Conservation (phyloP, 352 stramenopile genomes). For the Globisporangium iwayamae region DNA sequence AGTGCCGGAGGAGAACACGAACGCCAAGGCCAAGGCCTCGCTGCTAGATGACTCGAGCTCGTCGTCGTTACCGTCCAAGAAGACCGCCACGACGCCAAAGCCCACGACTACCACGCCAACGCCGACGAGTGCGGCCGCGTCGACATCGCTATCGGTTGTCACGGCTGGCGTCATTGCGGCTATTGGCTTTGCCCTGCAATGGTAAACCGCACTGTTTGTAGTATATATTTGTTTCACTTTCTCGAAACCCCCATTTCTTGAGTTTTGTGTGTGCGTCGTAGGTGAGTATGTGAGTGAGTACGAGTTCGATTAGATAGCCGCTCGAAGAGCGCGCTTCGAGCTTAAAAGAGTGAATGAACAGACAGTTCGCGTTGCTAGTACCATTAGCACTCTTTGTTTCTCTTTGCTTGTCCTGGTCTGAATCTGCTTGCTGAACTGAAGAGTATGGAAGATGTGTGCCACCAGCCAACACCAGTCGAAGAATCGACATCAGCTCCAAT, state of each 20-base stretch:
- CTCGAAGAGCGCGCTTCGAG: no score
- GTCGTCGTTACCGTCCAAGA: neutral
- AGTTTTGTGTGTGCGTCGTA: neutral
- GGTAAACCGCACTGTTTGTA: slow-evolving; percentile 2
- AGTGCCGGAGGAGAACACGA: slow-evolving; percentile 2
- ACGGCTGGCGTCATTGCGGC: slow-evolving; percentile 1
- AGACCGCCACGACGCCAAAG: slow-evolving; percentile 4
- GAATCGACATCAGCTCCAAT: neutral
- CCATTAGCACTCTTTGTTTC: no score
- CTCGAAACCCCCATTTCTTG: neutral
- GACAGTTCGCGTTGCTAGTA: no score
- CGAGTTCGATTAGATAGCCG: no score
- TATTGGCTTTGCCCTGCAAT: slow-evolving; percentile 12
- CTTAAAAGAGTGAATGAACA: no score
- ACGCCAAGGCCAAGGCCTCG: slow-evolving; percentile 10
- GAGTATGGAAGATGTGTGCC: no score
- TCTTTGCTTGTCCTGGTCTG: no score
- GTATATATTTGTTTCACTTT: slow-evolving; percentile 2
- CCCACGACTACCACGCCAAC: slow-evolving; percentile 2
- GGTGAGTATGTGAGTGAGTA: neutral
- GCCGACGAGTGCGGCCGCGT: slow-evolving; percentile 10
- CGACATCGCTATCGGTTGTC: slow-evolving; percentile 4
- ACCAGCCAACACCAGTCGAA: no score
- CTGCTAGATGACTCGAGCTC: slow-evolving; percentile 2
- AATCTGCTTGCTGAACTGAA: no score